Evolutionary conservation across 768 basidiomycete genomes (phyloP).

Genomic region (Russula emetica): DNA sequence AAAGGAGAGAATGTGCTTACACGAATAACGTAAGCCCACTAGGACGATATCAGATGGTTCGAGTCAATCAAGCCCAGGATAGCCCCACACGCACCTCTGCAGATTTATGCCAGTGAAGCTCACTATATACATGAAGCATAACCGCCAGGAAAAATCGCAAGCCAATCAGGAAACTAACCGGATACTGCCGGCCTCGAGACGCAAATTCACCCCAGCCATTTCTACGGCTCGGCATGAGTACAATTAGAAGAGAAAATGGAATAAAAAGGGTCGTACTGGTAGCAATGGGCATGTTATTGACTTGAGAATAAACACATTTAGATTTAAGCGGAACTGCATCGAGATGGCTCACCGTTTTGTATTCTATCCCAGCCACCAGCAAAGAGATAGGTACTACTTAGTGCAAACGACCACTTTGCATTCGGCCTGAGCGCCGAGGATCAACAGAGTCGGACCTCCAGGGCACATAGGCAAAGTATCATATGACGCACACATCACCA

Average conservation of each 20-base stretch:
- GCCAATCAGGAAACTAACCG: conserved; percentile 22
- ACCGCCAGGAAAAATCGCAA: background rate
- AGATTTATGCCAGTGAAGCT: conserved; percentile 38
- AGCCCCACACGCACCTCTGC: conserved; percentile 28
- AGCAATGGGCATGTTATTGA: conserved; percentile 47
- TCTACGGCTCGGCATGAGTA: conserved; percentile 8
- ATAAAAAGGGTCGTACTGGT: conserved; percentile 34
- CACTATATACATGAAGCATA: conserved; percentile 16
- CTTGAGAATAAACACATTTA: conserved; percentile 32
- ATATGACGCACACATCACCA: conserved; percentile 42
- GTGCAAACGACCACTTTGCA: conserved; percentile 53
- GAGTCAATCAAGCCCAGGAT: background rate
- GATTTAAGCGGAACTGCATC: background rate
- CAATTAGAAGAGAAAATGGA: background rate
- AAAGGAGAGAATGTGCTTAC: conserved; percentile 19
- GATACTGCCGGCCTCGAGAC: conserved; percentile 34
- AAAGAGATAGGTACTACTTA: conserved; percentile 54
- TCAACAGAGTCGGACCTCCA: background rate
- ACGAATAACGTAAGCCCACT: conserved; percentile 37
- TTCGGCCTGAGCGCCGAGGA: conserved; percentile 36
- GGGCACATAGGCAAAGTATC: background rate
- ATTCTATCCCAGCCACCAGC: conserved; percentile 59
- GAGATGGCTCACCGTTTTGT: conserved; percentile 41
- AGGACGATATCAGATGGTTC: background rate
- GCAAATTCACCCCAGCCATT: conserved; percentile 36